Percentiles rank a stretch among this genome's conserved stretches.
Conservation (phyloP, 75 land plant genomes). For the Pseudotsuga menziesii region DNA sequence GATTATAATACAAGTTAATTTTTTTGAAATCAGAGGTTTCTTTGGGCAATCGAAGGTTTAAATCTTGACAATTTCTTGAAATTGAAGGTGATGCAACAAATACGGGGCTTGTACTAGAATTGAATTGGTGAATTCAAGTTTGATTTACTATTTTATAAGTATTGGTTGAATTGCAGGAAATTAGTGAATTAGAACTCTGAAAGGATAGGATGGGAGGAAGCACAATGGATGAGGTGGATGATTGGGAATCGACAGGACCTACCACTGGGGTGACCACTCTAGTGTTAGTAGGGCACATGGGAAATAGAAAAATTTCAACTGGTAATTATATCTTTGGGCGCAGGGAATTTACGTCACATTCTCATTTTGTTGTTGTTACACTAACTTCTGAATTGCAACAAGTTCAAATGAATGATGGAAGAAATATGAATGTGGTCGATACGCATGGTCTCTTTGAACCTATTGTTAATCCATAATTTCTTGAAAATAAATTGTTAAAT, state of each 20-base stretch:
- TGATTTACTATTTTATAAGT: too few species aligned
- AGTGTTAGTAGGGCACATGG: slow-evolving; percentile 74
- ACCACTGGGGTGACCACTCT: slow-evolving; percentile 38
- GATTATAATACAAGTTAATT: too few species aligned
- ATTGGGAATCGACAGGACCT: slow-evolving; percentile 37
- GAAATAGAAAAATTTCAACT: slow-evolving; percentile 86
- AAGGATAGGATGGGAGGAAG: slow-evolving; percentile 48
- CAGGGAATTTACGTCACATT: slow-evolving; percentile 50
- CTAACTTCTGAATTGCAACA: slow-evolving; percentile 57
- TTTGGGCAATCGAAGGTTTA: too few species aligned
- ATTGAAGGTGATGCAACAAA: too few species aligned
- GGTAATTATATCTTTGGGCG: slow-evolving; percentile 68
- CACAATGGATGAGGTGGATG: slow-evolving; percentile 43
- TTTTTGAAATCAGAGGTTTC: too few species aligned
- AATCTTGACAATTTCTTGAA: too few species aligned
- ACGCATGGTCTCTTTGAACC: slow-evolving; percentile 68
- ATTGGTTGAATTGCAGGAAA: too few species aligned
- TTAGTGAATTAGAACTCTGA: neutral
- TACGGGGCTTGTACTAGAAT: too few species aligned
- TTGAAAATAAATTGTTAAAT: slow-evolving; percentile 34
- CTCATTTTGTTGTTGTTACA: slow-evolving; percentile 54
- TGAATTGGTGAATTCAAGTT: too few species aligned
- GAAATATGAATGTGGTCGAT: slow-evolving; percentile 63
- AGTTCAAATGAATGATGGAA: slow-evolving; percentile 59
- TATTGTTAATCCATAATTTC: slow-evolving; percentile 16